These are phyloP conservation scores for Lachancea dasiensis DNA, from an alignment of 805 yeast species.

Conservation along the genomic window DNA sequence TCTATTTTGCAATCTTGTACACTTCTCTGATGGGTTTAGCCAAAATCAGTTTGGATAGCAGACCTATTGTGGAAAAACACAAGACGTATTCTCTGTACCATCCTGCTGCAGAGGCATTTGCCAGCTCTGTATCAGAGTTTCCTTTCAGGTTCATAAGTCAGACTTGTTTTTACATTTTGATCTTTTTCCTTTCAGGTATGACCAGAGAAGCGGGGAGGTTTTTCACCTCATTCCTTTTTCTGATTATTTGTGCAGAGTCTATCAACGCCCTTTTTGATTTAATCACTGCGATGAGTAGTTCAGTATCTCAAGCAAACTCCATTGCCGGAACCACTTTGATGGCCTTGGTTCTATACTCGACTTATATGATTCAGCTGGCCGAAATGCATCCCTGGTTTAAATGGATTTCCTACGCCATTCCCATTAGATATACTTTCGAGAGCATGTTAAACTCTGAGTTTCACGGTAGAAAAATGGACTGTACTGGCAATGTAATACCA, in stretches of 20 bases:
- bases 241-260: conserved; percentile 21
- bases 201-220: conserved; percentile 47
- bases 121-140: conserved; percentile 52
- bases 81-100: conserved; percentile 65
- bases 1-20: conserved; percentile 55
- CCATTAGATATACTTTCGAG: conserved; percentile 52
- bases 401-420: conserved; percentile 52
- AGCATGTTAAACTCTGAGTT: conserved; percentile 60
- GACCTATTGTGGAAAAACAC: conserved; percentile 65
- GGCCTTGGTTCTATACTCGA: conserved; percentile 48
- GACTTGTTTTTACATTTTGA: conserved; percentile 41
- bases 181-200: conserved; percentile 53
- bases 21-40: conserved; percentile 45
- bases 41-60: conserved; percentile 43
- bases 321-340: conserved; percentile 48
- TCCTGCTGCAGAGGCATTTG: conserved; percentile 68
- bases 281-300: conserved; percentile 45
- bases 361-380: conserved; percentile 54
- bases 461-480: conserved; percentile 26
- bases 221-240: conserved; percentile 45
- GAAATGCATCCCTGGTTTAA: conserved; percentile 61
- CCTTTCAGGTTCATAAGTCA: conserved; percentile 51
- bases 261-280: conserved; percentile 41
- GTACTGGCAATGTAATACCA: conserved; percentile 42
- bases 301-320: conserved; percentile 49